These are phyloP conservation scores for Lenwebbia sp. DNA, from an alignment of 345 rosid genomes.

Conservation along the genomic window DNA sequence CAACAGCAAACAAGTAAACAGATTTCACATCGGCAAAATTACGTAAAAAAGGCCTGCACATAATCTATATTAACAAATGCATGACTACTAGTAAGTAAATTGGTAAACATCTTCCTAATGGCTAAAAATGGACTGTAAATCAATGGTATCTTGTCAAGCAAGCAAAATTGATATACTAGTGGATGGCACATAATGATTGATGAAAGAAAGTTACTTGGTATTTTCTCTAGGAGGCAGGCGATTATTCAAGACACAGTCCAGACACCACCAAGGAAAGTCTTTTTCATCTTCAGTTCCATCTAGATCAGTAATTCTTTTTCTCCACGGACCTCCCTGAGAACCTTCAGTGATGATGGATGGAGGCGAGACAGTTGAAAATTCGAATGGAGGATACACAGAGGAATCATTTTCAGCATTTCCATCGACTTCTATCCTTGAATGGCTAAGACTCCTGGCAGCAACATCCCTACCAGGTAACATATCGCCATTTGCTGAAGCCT, in stretches of 20 bases:
- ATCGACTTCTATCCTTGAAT: conserved; percentile 64
- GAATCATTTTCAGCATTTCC: conserved; percentile 65
- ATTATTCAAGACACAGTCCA: conserved; percentile 83
- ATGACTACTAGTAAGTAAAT: neutral
- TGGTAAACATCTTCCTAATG: neutral
- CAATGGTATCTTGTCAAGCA: neutral
- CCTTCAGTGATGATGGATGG: conserved; percentile 98
- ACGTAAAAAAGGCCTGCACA: neutral
- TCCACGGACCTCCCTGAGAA: conserved; percentile 97
- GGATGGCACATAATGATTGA: neutral
- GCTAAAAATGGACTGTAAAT: neutral
- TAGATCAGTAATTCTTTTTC: conserved; percentile 82
- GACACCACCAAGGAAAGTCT: conserved; percentile 94
- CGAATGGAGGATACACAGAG: conserved; percentile 80
- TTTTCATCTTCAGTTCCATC: conserved; percentile 93
- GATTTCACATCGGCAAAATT: neutral
- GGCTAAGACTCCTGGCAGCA: conserved; percentile 37
- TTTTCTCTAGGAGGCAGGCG: conserved; percentile 91
- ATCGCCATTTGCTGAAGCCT: conserved; percentile 67
- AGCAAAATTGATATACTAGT: neutral
- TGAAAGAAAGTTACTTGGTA: conserved; percentile 49
- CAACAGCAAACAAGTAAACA: neutral
- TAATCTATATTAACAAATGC: neutral
- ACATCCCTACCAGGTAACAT: conserved; percentile 51
- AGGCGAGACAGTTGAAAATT: conserved; percentile 69